Evolutionary conservation across 805 yeast species (phyloP), one percentile per base, ranked within the genome.

Genomic region (Lipomyces orientalis): DNA sequence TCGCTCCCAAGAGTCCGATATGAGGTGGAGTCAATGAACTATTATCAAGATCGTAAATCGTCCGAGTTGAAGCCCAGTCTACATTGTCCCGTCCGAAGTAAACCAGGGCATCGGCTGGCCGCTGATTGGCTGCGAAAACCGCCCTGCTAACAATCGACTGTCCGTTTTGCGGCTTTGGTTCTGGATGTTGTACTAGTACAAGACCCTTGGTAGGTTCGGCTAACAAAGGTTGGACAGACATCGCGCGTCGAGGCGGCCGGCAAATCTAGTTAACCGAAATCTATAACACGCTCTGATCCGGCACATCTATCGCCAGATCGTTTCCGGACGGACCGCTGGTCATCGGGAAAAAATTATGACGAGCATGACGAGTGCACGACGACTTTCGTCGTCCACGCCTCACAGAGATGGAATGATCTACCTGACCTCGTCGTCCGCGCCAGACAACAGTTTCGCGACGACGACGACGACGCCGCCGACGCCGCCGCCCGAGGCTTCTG

Each of bases 1-100:
- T 25, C 29, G 29, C 29, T 25, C 29, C 29, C 29, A 25, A 25
- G 29, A 25, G 29, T 52, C 51, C 58, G 51, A 55, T 57, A 14
- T 57, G 60, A 31, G 33, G 60, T 57, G 60, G 16, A 25, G 29
- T 25, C 29, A 25, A n/a, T n/a, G n/a, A n/a, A n/a, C n/a, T n/a
- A n/a, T n/a, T n/a, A n/a, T n/a, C n/a, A n/a, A n/a, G 29, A 25
- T 25, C 29, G 29, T 25, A 25, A 25, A 25, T 25, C 3, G 3
- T 25, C 29, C 29, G 3, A 25, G 29, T 25, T 25, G 2, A 25
- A 25, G 29, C 3, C 29, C 29, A 25, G 29, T 25, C 29, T 1
- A 25, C 29, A 25, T 25, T 25, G 29, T 25, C 29, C 29, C 29
- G 29, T 25, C n/a, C n/a, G n/a, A n/a, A n/a, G n/a, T n/a, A n/a